Evolutionary conservation across 768 basidiomycete genomes (phyloP), one percentile per base, ranked within the genome.

Genomic region (Tubosaeta brunneosetosa): DNA sequence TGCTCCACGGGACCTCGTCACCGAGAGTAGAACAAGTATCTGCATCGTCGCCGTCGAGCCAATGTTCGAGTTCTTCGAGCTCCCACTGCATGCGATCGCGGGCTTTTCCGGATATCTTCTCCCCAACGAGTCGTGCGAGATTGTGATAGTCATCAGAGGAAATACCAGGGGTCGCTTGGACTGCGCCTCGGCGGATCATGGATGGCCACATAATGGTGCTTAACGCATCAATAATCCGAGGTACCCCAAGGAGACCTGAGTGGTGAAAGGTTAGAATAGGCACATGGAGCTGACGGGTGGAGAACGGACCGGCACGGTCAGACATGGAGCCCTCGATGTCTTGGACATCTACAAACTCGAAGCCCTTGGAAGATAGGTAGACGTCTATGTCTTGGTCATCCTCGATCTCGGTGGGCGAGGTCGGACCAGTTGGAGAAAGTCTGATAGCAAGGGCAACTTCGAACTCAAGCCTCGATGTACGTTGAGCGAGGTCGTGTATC

Each of bases 171-270:
- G 50, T 41, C 16, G 45, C 37, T 40, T 41, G 36, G 16, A 33
- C 25, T n/a, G 50, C 19, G 2, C 45, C 42, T 34, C 52, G 58
- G 4, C 49, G 61, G 43, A 79, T 69, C 80, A 93, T 84, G 0
- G 85, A 86, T 4, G 90, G 85, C 90, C 90, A 93, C 85, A 92
- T 90, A 60, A 93, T 82, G 1, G 91, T 91, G 66, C 88, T 85
- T 41, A 93, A 71, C 11, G 90, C 87, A 62, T 91, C 88, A 17
- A 88, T 59, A 8, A 91, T 82, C 25, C 91, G 82, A 29, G 81
- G 78, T 32, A 90, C 77, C 12, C 79, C 79, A 14, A 64, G 78
- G 47, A 81, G 74, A 16, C 71, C 83, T 82, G 44, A 33, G 46
- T 27, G 49, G 6, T 7, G 11, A 45, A 12, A 43, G 29, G 14